Conservation (phyloP, 2,329 filamentous ascomycete genomes). For the Coniochaeta pulveracea region DNA sequence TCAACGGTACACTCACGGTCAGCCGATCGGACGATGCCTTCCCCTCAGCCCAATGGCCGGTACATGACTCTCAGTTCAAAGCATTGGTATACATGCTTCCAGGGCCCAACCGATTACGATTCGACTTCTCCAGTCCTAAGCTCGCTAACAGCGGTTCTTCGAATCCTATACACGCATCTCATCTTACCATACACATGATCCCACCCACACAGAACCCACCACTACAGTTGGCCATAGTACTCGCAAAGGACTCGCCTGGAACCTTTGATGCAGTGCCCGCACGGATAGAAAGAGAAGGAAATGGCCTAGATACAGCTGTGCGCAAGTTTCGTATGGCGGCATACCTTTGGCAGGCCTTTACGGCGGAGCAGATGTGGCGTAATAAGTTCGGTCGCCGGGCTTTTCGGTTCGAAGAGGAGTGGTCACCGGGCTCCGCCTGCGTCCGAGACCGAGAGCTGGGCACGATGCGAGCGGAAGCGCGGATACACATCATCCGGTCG, state of each 20-base stretch:
- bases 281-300: constrained; percentile 67
- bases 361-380: constrained; percentile 89
- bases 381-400: constrained; percentile 76
- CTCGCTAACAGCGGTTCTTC: constrained; percentile 56
- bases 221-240: constrained; percentile 75
- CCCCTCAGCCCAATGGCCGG: constrained; percentile 75
- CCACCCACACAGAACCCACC: constrained; percentile 70
- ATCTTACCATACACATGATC: constrained; percentile 76
- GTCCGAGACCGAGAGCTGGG: constrained; percentile 59
- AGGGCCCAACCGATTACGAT: constrained; percentile 75
- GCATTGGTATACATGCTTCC: constrained; percentile 81
- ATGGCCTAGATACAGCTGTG: constrained; percentile 67
- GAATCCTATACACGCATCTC: constrained; percentile 64
- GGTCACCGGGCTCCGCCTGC: constrained; percentile 74
- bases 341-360: constrained; percentile 95
- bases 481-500: constrained; percentile 72
- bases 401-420: constrained; percentile 91
- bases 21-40: constrained; percentile 78
- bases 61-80: constrained; percentile 84
- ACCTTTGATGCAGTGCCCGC: constrained; percentile 77
- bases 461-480: constrained; percentile 80
- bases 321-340: constrained; percentile 91
- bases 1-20: constrained; percentile 73
- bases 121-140: constrained; percentile 82
- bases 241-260: constrained; percentile 78